These are phyloP conservation scores for Candida qinlingensis DNA, from an alignment of 805 yeast species.

Conservation along the genomic window DNA sequence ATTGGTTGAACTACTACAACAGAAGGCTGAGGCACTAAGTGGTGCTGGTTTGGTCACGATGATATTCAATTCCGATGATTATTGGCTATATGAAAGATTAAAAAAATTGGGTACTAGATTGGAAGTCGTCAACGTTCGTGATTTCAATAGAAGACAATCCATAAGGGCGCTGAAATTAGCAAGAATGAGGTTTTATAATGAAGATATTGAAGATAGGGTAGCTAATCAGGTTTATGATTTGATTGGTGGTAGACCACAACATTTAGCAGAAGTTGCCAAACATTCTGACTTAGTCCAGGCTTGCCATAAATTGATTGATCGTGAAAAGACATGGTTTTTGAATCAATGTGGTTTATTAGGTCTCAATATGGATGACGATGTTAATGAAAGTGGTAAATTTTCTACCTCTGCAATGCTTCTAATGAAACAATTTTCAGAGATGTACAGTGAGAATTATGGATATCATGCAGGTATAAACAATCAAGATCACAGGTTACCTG, in stretches of 20 bases:
- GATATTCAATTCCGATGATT: constrained; percentile 76
- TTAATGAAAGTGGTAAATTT: constrained; percentile 78
- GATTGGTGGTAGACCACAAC: constrained; percentile 84
- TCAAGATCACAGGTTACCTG: constrained; percentile 46
- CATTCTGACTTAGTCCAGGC: constrained; percentile 53
- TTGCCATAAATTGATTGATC: constrained; percentile 65
- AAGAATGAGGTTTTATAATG: constrained; percentile 39
- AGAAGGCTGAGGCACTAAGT: constrained; percentile 72
- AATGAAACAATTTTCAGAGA: constrained; percentile 64
- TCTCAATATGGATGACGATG: constrained; percentile 81
- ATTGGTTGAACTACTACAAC: constrained; percentile 70
- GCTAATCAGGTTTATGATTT: constrained; percentile 58
- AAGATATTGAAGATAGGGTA: constrained; percentile 30
- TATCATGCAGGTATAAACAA: constrained; percentile 1
- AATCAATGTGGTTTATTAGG: constrained; percentile 80
- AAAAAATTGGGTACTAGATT: constrained; percentile 67
- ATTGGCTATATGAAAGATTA: constrained; percentile 79
- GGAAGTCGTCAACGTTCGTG: constrained; percentile 65
- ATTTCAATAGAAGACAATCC: constrained; percentile 52
- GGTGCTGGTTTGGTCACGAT: constrained; percentile 51
- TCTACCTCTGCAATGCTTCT: constrained; percentile 68
- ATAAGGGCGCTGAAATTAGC: constrained; percentile 48
- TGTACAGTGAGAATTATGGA: constrained; percentile 41
- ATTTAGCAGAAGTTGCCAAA: constrained; percentile 63
- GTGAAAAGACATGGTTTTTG: constrained; percentile 81